Percentiles rank a stretch among this genome's conserved stretches.
These are phyloP conservation scores for Pelargonium nanum DNA, from an alignment of 345 rosid genomes.

Conservation along the genomic window DNA sequence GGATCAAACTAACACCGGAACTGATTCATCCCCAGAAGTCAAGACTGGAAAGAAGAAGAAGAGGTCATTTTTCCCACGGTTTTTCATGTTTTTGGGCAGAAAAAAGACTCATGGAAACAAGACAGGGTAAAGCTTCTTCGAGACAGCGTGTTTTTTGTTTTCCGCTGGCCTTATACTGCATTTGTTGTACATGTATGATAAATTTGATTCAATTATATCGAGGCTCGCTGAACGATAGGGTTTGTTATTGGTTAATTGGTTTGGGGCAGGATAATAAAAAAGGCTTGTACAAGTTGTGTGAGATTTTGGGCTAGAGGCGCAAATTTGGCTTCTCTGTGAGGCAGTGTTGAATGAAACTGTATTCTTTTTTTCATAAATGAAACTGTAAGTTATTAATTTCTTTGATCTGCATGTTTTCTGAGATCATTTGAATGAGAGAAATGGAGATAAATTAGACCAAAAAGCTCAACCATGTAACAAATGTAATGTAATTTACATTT, in stretches of 20 bases:
- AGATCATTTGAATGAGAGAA: too few species aligned
- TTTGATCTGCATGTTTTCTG: too few species aligned
- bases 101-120: conserved; percentile 45
- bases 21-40: conserved; percentile 25
- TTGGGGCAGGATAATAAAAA: neutral
- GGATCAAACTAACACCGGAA: conserved; percentile 19
- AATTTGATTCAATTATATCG: too few species aligned
- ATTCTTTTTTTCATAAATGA: too few species aligned
- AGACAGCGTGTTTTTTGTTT: neutral
- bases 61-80: conserved; percentile 60
- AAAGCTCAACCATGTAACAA: too few species aligned
- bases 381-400: too few species aligned
- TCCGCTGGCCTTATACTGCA: neutral
- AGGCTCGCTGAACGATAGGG: neutral
- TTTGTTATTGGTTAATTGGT: neutral
- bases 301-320: neutral
- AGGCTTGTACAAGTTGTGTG: neutral
- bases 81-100: conserved; percentile 54
- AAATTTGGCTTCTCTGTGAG: neutral
- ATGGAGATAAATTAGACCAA: too few species aligned
- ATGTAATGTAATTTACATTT: neutral
- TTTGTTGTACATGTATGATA: neutral
- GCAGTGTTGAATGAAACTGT: neutral
- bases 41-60: conserved; percentile 57
- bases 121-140: conserved; percentile 3